Evolutionary conservation across 495 filamentous ascomycete species (phyloP), one percentile per base, ranked within the genome.

Genomic region (Podospora pseudopauciseta): DNA sequence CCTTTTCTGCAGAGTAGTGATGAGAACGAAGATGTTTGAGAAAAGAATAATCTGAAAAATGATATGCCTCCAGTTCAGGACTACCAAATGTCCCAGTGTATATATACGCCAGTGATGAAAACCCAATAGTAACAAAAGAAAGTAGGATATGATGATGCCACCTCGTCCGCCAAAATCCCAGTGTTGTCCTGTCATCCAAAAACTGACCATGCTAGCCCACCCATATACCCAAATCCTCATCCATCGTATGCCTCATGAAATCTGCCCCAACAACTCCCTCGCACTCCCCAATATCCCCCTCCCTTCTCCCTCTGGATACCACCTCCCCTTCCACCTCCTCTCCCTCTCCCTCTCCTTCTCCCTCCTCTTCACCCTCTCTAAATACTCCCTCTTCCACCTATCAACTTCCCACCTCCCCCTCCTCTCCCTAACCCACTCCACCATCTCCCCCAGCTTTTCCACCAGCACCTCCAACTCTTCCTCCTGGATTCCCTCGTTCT

Each of bases 331-430:
- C 34, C 39, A 49, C 9, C 9, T 13, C 39, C 70, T 66, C 15
- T 75, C 72, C 20, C 70, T 66, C 15, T 75, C 72, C 20, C 69
- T 67, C 56, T 74, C 73, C 59, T 74, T 69, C 39, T 73, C 68
- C 26, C 77, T 66, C 7, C 76, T 49, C 13, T 49, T 49, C 3
- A 49, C 9, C 39, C 39, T 49, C 39, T 49, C 39, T 2, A 49
- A 49, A 13, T 49, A 49, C 39, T 49, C 39, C 39, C 15, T 49
- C 39, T 49, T 49, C 39, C 39, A 49, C 39, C 13, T 49, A 49
- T 49, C 39, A 49, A 18, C 39, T 13, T 13, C 39, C 39, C 39
- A 49, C 9, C 5, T 18, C 39, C 39, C 39, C 13, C 13, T 49
- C 2, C 15, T 13, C 7, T 2, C 39, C 39, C 39, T 49, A 49